phyloP scores from a whole-genome alignment of 1,139 yeast genomes.

The Candida tetrigidarum region DNA sequence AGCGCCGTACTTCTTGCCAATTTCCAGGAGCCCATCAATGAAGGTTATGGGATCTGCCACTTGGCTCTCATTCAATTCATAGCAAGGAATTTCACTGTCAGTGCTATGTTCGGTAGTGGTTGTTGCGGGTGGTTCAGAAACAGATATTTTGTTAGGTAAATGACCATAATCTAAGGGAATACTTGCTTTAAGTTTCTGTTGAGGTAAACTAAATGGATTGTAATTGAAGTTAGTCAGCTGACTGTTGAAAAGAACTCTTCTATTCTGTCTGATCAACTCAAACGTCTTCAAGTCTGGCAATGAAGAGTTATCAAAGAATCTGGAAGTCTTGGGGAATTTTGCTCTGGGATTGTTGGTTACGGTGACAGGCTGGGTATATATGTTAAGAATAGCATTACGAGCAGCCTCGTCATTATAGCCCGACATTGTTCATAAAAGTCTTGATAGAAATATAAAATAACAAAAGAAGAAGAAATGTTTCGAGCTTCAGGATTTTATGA shows the following conservation, averaged over 20 bases:
- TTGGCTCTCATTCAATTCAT: constrained; percentile 47
- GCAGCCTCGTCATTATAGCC: background rate
- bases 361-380: background rate
- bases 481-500: too few species aligned
- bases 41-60: constrained; percentile 52
- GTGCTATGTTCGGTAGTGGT: too few species aligned
- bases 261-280: constrained; percentile 23
- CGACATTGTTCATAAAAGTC: constrained; percentile 1
- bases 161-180: constrained; percentile 41
- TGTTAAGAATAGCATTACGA: constrained; percentile 1
- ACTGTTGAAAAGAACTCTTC: constrained; percentile 28
- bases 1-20: constrained; percentile 69
- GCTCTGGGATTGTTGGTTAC: constrained; percentile 13
- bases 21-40: constrained; percentile 47
- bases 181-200: constrained; percentile 43
- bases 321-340: constrained; percentile 37
- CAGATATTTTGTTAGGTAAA: constrained; percentile 31
- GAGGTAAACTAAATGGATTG: constrained; percentile 48
- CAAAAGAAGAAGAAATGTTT: background rate
- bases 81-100: constrained; percentile 51
- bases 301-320: constrained; percentile 34
- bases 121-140: constrained; percentile 9
- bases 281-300: constrained; percentile 34
- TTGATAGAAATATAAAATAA: background rate
- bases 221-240: constrained; percentile 39